These are phyloP conservation scores for Rickenella mellea DNA, from an alignment of 768 basidiomycete species.

Conservation along the genomic window DNA sequence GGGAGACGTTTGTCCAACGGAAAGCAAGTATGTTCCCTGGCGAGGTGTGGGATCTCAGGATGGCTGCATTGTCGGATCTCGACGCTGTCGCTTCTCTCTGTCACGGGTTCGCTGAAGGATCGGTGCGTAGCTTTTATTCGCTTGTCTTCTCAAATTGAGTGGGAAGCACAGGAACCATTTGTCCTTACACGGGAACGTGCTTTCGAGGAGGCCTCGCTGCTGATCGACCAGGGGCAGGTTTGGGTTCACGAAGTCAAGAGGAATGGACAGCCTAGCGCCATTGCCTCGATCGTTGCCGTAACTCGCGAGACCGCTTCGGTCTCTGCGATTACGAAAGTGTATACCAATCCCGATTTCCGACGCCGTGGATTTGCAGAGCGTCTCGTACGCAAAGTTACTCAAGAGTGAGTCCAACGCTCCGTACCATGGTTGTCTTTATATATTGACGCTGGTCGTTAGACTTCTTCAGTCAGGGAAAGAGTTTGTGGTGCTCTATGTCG, in stretches of 20 bases:
- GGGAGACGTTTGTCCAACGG: conserved; percentile 19
- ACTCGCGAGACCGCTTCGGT: conserved; percentile 50
- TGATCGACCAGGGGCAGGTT: conserved; percentile 37
- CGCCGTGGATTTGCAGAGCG: conserved; percentile 48
- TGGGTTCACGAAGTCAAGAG: conserved; percentile 52
- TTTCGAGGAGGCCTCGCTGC: conserved; percentile 34
- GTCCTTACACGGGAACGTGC: conserved; percentile 32
- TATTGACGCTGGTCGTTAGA: background rate
- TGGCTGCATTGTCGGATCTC: conserved; percentile 27
- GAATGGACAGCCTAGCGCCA: conserved; percentile 19
- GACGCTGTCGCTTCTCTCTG: conserved; percentile 36
- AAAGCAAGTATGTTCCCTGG: conserved; percentile 6
- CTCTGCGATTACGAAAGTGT: conserved; percentile 66
- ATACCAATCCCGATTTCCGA: conserved; percentile 45
- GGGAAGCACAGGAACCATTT: conserved; percentile 51
- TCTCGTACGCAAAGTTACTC: conserved; percentile 49
- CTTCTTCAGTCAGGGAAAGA: conserved; percentile 22
- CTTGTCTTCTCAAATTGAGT: background rate
- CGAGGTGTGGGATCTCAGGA: conserved; percentile 28
- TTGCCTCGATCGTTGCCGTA: conserved; percentile 60
- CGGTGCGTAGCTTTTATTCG: conserved; percentile 30
- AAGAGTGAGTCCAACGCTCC: conserved; percentile 35
- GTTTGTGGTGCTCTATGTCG: conserved; percentile 58
- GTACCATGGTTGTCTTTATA: background rate
- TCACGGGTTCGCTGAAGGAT: conserved; percentile 44